Percentiles rank a stretch among this genome's conserved stretches.
Conservation (phyloP, 192 early-diverging fungal genomes). For the Anaeromyces robustus region DNA sequence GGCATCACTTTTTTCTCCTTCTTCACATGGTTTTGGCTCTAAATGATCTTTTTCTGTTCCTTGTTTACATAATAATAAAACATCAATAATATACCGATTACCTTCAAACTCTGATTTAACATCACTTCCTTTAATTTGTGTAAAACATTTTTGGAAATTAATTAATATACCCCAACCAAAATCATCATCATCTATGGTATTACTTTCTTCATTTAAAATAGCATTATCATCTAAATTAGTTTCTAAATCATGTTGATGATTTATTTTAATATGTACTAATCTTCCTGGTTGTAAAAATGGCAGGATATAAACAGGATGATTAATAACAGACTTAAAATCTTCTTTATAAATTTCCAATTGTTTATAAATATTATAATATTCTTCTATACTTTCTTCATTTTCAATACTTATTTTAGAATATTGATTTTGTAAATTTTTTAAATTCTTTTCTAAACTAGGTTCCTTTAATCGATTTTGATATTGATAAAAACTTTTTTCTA, state of each 20-base stretch:
- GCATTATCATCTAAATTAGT: not conserved
- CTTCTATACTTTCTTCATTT: conserved; percentile 49
- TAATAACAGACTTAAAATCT: conserved; percentile 59
- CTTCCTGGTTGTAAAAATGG: conserved; percentile 78
- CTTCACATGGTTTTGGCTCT: conserved; percentile 23
- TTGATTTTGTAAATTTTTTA: conserved; percentile 32
- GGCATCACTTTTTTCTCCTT: conserved; percentile 37
- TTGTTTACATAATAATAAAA: conserved; percentile 59
- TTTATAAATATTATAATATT: conserved; percentile 58
- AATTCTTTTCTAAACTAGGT: conserved; percentile 49
- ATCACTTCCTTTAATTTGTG: conserved; percentile 7
- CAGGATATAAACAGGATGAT: conserved; percentile 61
- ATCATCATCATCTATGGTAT: conserved; percentile 36
- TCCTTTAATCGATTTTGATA: conserved; percentile 74
- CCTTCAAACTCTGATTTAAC: conserved; percentile 16
- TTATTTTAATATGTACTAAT: conserved; percentile 32
- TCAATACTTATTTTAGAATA: conserved; percentile 35
- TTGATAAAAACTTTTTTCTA: conserved; percentile 80
- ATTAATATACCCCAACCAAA: conserved; percentile 89
- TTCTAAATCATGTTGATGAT: conserved; percentile 9
- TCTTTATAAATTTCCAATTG: conserved; percentile 45
- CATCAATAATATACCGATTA: conserved; percentile 56
- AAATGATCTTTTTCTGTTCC: conserved; percentile 20
- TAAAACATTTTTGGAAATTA: conserved; percentile 42
- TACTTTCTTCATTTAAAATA: not conserved